Evolutionary conservation across 2,329 filamentous ascomycete genomes (phyloP).

Genomic region (Blastomyces silverae): DNA sequence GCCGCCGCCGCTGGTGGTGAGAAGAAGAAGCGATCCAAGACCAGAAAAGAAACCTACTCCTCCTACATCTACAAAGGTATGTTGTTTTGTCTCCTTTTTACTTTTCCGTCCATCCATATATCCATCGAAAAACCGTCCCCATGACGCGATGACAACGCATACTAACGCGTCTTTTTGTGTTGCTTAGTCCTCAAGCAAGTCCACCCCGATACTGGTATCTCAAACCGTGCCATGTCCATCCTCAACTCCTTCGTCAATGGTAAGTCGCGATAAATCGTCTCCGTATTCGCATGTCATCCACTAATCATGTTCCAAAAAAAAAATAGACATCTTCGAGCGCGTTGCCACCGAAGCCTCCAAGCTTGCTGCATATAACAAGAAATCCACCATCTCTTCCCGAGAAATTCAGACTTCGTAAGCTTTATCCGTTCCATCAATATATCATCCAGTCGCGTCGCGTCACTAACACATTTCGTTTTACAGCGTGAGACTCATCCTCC

Average conservation of each 20-base stretch:
- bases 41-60: slow-evolving; percentile 99
- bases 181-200: slow-evolving; percentile 94
- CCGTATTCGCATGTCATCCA: background rate
- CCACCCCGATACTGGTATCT: slow-evolving; percentile 99
- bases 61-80: slow-evolving; percentile 99
- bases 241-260: slow-evolving; percentile 99
- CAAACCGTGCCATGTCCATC: slow-evolving; percentile 99
- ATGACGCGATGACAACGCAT: slow-evolving; percentile 15
- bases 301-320: slow-evolving; percentile 3
- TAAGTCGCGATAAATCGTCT: slow-evolving; percentile 42
- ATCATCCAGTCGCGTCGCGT: background rate
- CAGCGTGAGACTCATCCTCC: slow-evolving; percentile 88
- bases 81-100: slow-evolving; percentile 27
- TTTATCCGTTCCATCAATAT: slow-evolving; percentile 20
- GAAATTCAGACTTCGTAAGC: slow-evolving; percentile 94
- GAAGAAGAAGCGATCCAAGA: slow-evolving; percentile 99
- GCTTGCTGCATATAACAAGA: slow-evolving; percentile 99
- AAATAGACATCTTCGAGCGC: slow-evolving; percentile 92
- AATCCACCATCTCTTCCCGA: slow-evolving; percentile 98
- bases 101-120: slow-evolving; percentile 4
- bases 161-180: slow-evolving; percentile 36
- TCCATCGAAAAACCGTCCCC: background rate
- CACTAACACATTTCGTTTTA: background rate
- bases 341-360: slow-evolving; percentile 98
- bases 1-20: slow-evolving; percentile 74